phyloP scores from a whole-genome alignment of 129 eudicot species.

The Chrysanthemum makinoi region DNA sequence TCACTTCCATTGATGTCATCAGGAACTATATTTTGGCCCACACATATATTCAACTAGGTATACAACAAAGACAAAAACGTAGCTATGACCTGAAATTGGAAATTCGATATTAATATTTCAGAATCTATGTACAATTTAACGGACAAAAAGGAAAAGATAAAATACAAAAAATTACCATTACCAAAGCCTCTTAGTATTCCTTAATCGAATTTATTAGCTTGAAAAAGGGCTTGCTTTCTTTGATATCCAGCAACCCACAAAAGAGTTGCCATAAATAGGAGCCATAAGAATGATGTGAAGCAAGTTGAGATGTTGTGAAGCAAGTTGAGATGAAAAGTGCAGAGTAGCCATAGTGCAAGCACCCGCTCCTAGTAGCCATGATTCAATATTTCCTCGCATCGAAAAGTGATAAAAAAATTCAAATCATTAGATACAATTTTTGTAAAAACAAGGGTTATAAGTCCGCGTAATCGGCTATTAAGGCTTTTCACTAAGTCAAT shows the following conservation, averaged over 20 bases:
- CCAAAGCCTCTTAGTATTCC: constrained; percentile 86
- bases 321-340: too few species aligned
- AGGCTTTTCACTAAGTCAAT: too few species aligned
- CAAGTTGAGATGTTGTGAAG: constrained; percentile 61
- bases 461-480: too few species aligned
- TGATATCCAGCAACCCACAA: constrained; percentile 71
- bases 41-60: constrained; percentile 62
- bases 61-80: constrained; percentile 62
- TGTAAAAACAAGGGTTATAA: too few species aligned
- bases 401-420: too few species aligned
- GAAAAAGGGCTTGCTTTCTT: constrained; percentile 54
- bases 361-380: too few species aligned
- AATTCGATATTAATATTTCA: not conserved
- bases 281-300: constrained; percentile 58
- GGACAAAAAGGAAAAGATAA: not conserved
- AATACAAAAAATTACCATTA: constrained; percentile 23
- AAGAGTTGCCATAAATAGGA: constrained; percentile 66
- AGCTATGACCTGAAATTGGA: constrained; percentile 68
- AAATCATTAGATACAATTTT: too few species aligned
- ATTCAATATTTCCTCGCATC: too few species aligned
- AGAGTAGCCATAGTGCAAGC: too few species aligned
- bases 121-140: not conserved
- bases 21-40: constrained; percentile 60
- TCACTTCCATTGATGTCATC: constrained; percentile 95
- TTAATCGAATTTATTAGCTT: constrained; percentile 57